phyloP scores from a whole-genome alignment of 1,284 basidiomycete genomes.

The Ceratobasidium sp. region DNA sequence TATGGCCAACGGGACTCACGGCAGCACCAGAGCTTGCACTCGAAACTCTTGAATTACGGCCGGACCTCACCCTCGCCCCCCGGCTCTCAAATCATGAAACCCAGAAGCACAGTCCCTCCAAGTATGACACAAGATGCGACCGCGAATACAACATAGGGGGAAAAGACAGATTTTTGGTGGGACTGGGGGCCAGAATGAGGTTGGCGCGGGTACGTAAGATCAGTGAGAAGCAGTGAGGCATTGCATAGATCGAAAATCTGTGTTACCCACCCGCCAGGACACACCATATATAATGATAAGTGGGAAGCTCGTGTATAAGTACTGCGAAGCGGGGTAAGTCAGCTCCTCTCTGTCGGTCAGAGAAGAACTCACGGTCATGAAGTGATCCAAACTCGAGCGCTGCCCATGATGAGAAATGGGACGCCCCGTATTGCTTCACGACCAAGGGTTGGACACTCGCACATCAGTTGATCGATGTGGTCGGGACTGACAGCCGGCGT shows the following conservation, averaged over 20 bases:
- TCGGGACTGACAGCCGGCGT: no score
- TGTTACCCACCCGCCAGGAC: conserved; percentile 25
- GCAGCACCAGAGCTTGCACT: conserved; percentile 41
- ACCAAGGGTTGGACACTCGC: no score
- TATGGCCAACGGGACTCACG: background rate
- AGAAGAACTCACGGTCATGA: conserved; percentile 42
- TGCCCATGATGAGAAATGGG: no score
- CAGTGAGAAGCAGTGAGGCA: background rate
- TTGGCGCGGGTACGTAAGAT: conserved; percentile 43
- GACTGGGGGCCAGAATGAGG: conserved; percentile 28
- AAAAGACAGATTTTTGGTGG: conserved; percentile 42
- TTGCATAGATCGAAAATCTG: background rate
- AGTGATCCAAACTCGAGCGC: conserved; percentile 34
- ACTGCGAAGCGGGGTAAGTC: conserved; percentile 9
- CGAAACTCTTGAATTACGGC: conserved; percentile 42
- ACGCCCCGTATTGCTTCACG: no score
- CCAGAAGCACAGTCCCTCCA: conserved; percentile 40
- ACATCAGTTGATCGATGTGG: no score
- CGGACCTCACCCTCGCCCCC: conserved; percentile 28
- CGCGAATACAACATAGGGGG: conserved; percentile 46
- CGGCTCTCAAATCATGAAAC: conserved; percentile 36
- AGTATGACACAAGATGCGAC: conserved; percentile 44
- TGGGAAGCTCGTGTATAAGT: conserved; percentile 46
- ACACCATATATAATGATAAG: conserved; percentile 39
- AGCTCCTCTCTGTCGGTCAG: no score